phyloP scores from a whole-genome alignment of 805 yeast species.

The Ogataea polymorpha region DNA sequence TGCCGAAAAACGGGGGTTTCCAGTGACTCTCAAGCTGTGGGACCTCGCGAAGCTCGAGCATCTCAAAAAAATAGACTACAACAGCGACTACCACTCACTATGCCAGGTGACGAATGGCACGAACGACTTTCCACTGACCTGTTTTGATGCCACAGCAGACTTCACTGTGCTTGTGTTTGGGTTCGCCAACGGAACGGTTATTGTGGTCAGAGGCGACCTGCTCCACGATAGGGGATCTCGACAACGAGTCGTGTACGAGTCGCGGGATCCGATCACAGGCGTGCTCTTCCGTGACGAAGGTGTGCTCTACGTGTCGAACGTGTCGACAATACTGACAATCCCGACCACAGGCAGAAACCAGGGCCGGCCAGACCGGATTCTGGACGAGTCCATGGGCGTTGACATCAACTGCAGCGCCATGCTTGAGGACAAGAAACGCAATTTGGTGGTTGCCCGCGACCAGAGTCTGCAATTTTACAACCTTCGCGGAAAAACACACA shows the following conservation, averaged over 20 bases:
- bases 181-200: constrained; percentile 78
- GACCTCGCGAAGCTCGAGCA: constrained; percentile 50
- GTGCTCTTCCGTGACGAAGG: constrained; percentile 56
- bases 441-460: constrained; percentile 60
- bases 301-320: constrained; percentile 68
- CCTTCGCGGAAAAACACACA: constrained; percentile 48
- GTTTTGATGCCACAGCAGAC: constrained; percentile 51
- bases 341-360: constrained; percentile 76
- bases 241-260: constrained; percentile 74
- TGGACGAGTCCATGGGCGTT: constrained; percentile 47
- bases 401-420: constrained; percentile 48
- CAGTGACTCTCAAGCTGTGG: constrained; percentile 71
- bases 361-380: constrained; percentile 51
- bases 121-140: constrained; percentile 76
- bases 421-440: constrained; percentile 21
- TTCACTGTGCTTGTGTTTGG: constrained; percentile 72
- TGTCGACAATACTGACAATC: constrained; percentile 66
- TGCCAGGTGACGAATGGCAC: constrained; percentile 66
- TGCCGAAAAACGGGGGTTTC: constrained; percentile 72
- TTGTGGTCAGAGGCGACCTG: constrained; percentile 83
- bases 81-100: constrained; percentile 50
- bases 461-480: constrained; percentile 66
- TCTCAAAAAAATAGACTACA: constrained; percentile 31
- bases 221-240: constrained; percentile 86
- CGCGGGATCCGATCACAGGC: constrained; percentile 78